A percentile compares a stretch with the other conserved stretches of the same genome.
These are phyloP conservation scores for Xylariaceae sp. DNA, from an alignment of 2,329 filamentous ascomycete genomes.

Conservation along the genomic window DNA sequence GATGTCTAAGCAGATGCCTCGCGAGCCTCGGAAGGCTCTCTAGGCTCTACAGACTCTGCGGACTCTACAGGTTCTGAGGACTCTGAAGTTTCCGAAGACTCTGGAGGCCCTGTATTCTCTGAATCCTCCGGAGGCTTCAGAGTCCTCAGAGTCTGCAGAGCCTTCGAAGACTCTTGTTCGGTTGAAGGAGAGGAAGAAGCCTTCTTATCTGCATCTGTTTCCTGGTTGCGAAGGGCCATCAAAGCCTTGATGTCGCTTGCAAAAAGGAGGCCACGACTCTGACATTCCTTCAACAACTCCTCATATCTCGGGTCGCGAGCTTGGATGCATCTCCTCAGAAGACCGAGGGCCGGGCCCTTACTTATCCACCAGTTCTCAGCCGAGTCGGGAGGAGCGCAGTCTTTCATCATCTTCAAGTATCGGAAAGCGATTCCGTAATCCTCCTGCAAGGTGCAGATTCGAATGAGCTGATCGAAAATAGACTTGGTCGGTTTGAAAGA, in stretches of 20 bases:
- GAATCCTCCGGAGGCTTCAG: too few species aligned
- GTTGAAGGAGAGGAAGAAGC: background rate
- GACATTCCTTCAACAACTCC: constrained; percentile 32
- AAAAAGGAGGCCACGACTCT: constrained; percentile 25
- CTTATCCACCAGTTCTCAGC: constrained; percentile 31
- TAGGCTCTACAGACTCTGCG: too few species aligned
- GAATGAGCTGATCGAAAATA: constrained; percentile 33
- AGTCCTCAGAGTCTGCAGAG: background rate
- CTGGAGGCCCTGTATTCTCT: too few species aligned
- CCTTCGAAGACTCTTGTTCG: background rate
- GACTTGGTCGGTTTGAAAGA: constrained; percentile 28
- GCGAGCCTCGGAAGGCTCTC: background rate
- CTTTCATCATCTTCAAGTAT: constrained; percentile 29
- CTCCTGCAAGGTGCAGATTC: constrained; percentile 31
- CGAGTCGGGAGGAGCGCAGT: constrained; percentile 11
- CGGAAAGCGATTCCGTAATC: constrained; percentile 34
- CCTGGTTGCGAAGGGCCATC: constrained; percentile 5
- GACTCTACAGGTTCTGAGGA: too few species aligned
- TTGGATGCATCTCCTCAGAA: constrained; percentile 33
- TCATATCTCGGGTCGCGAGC: constrained; percentile 33
- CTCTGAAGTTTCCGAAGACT: too few species aligned
- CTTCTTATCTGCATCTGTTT: background rate
- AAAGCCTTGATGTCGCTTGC: constrained; percentile 27
- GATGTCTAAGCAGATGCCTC: constrained; percentile 1
- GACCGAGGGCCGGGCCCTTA: constrained; percentile 30